Base-by-base conservation (phyloP, 257 asterid species). In the Ilex aquifolium region DNA sequence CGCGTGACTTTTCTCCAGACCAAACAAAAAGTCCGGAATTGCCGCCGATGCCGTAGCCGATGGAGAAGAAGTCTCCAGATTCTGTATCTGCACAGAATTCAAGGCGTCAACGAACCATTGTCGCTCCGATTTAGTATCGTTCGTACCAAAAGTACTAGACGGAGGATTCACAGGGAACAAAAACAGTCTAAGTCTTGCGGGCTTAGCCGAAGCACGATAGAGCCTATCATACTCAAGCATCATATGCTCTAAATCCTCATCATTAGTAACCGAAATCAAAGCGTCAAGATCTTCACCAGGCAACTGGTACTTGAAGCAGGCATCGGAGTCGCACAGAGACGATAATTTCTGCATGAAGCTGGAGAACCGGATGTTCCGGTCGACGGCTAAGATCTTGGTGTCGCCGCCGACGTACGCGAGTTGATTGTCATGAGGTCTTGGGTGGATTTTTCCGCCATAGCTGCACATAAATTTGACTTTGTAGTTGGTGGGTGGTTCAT, bases 231-330 rank as follows among this genome's bases (percentile, higher is more conserved):
- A 93, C 83, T 90, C 99, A 58, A 78, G 72, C 97, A 93, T 85
- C 99, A 93, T 85, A 61, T 87, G 93, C 72, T 93, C 99, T 63
- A 93, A 76, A 67, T 93, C 99, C 54, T 93, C 99, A 32, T 90
- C 99, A 66, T 72, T 87, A 13, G 97, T 90, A 40, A 93, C 99
- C 0, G 99, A 89, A 54, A 93, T 93, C 82, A 93, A 69, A 0
- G 99, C 95, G 64, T 93, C 99, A 32, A 93, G 90, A 74, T 93
- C 99, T 52, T 93, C 99, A 5, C 96, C 99, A 2, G 97, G 99
- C 27, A 93, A 57, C 76, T 93, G 99, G 62, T 93, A 93, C 75
- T 93, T 93, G 32, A 93, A 87, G 50, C 91, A 80, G 4, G 83
- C 82, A 32, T 84, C 97, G 14, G 58, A 58, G 4, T 93, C 95